phyloP scores from a whole-genome alignment of 805 yeast genomes.

The Zygosaccharomyces siamensis region DNA sequence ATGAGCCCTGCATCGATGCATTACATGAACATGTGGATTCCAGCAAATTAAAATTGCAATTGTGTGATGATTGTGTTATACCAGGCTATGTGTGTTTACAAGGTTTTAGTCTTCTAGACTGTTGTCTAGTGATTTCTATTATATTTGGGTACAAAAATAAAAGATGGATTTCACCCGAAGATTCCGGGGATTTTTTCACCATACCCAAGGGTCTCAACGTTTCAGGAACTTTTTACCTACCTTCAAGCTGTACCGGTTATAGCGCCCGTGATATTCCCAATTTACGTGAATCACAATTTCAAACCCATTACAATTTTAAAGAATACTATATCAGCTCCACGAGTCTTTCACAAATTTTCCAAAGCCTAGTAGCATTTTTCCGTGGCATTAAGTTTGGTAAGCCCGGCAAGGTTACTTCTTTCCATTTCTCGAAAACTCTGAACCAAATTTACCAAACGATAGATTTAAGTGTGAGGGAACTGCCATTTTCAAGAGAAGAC shows the following conservation, averaged over 20 bases:
- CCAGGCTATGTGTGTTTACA: constrained; percentile 10
- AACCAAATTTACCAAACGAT: constrained; percentile 5
- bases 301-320: constrained; percentile 13
- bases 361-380: constrained; percentile 14
- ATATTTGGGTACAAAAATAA: constrained; percentile 17
- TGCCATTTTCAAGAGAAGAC: constrained; percentile 14
- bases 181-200: constrained; percentile 10
- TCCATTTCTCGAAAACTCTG: constrained; percentile 11
- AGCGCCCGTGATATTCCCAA: not conserved
- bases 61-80: constrained; percentile 1
- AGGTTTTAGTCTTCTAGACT: constrained; percentile 22
- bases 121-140: constrained; percentile 20
- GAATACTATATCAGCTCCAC: constrained; percentile 12
- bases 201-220: constrained; percentile 15
- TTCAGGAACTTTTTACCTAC: constrained; percentile 19
- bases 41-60: constrained; percentile 13
- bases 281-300: constrained; percentile 8
- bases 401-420: constrained; percentile 1
- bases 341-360: constrained; percentile 15
- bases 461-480: constrained; percentile 13
- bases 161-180: constrained; percentile 10
- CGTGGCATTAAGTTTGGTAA: constrained; percentile 22
- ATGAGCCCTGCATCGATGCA: constrained; percentile 12
- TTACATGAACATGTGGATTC: constrained; percentile 19
- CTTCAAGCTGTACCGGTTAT: constrained; percentile 11